These are phyloP conservation scores for Yarrowia sp. DNA, from an alignment of 805 yeast species.

Conservation along the genomic window DNA sequence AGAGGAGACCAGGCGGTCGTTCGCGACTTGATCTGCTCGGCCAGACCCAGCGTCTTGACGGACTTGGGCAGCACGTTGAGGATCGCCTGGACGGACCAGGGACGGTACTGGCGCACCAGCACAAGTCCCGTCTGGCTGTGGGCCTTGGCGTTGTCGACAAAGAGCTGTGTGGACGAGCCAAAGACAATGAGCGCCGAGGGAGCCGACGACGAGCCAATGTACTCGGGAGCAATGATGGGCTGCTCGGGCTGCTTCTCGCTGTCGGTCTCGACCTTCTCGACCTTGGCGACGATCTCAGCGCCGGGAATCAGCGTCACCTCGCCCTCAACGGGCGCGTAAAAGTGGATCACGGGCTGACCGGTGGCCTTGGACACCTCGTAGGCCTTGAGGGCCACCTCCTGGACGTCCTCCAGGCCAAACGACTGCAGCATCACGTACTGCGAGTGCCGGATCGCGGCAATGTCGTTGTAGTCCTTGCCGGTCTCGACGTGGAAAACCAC, in stretches of 20 bases:
- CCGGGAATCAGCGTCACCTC: constrained; percentile 26
- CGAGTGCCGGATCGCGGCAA: constrained; percentile 72
- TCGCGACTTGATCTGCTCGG: constrained; percentile 58
- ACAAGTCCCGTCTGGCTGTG: constrained; percentile 46
- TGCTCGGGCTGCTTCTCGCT: constrained; percentile 28
- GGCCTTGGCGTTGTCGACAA: constrained; percentile 41
- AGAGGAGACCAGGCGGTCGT: constrained; percentile 62
- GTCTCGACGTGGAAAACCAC: constrained; percentile 64
- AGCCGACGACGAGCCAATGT: constrained; percentile 45
- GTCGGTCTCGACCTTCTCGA: constrained; percentile 30
- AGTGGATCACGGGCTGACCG: constrained; percentile 66
- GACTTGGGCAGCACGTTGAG: constrained; percentile 52
- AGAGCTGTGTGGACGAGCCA: constrained; percentile 53
- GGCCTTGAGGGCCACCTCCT: constrained; percentile 56
- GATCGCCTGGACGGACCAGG: constrained; percentile 59
- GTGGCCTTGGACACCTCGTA: constrained; percentile 53
- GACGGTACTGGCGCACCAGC: constrained; percentile 65
- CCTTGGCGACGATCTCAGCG: constrained; percentile 30
- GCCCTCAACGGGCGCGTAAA: constrained; percentile 43
- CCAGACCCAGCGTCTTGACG: constrained; percentile 55
- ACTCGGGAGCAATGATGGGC: constrained; percentile 45
- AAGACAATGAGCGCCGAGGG: constrained; percentile 57
- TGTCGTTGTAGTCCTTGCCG: constrained; percentile 59
- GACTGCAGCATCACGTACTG: constrained; percentile 66
- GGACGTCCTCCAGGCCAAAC: constrained; percentile 53